Evolutionary conservation across 805 yeast genomes (phyloP).

Genomic region (Pichia insulana): DNA sequence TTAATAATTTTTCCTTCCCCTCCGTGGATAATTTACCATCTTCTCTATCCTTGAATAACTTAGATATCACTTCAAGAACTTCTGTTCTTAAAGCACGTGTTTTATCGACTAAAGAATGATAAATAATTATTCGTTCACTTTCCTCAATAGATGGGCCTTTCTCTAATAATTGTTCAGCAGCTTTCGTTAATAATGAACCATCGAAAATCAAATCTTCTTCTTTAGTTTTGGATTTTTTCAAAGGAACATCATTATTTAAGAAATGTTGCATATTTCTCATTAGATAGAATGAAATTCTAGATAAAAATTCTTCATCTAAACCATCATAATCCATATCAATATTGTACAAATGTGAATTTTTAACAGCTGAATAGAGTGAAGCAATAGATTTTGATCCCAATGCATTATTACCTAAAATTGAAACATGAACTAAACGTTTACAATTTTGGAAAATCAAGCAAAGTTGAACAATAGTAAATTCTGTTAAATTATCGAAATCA

Average conservation of each 20-base stretch:
- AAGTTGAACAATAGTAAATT: constrained; percentile 39
- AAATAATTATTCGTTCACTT: constrained; percentile 35
- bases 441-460: constrained; percentile 40
- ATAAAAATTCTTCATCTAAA: constrained; percentile 41
- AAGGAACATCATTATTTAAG: constrained; percentile 21
- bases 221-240: constrained; percentile 8
- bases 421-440: constrained; percentile 42
- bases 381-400: constrained; percentile 37
- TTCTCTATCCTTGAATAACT: constrained; percentile 37
- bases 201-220: constrained; percentile 63
- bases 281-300: constrained; percentile 45
- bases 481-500: constrained; percentile 42
- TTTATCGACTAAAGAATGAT: constrained; percentile 43
- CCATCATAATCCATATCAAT: constrained; percentile 45
- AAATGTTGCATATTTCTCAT: constrained; percentile 49
- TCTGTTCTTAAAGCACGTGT: constrained; percentile 42
- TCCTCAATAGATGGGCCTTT: constrained; percentile 23
- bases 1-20: constrained; percentile 44
- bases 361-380: constrained; percentile 42
- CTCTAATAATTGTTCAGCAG: constrained; percentile 58
- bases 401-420: constrained; percentile 43
- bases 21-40: constrained; percentile 40
- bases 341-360: constrained; percentile 39
- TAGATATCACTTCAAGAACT: constrained; percentile 44
- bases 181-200: constrained; percentile 64